Evolutionary conservation across 116 monocot species (phyloP).

Genomic region (Papilionanthe hybrid): DNA sequence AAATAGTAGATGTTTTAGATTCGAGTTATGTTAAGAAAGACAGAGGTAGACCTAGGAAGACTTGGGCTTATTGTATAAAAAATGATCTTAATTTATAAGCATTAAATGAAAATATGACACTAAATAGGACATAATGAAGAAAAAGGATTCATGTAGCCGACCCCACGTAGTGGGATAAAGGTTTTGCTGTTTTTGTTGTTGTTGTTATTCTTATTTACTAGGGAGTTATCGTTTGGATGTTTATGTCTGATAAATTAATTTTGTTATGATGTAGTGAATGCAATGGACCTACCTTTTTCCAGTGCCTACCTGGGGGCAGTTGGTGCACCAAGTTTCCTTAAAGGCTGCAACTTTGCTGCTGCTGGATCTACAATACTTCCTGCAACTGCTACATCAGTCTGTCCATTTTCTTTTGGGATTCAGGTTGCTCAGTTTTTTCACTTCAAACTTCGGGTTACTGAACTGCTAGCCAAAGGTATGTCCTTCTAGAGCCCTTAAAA

Average conservation of each 20-base stretch:
- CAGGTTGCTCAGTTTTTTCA: slow-evolving; percentile 74
- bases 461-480: slow-evolving; percentile 63
- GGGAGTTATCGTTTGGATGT: too few relatives aligned
- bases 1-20: too few relatives aligned
- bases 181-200: too few relatives aligned
- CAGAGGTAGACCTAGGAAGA: too few relatives aligned
- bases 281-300: slow-evolving; percentile 65
- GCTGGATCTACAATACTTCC: slow-evolving; percentile 87
- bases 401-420: slow-evolving; percentile 84
- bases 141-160: too few relatives aligned
- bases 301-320: slow-evolving; percentile 75
- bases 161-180: too few relatives aligned
- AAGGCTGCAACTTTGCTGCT: slow-evolving; percentile 80
- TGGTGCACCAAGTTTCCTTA: slow-evolving; percentile 62
- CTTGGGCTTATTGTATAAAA: too few relatives aligned
- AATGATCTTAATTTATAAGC: too few relatives aligned
- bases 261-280: slow-evolving; percentile 53
- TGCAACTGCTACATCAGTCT: slow-evolving; percentile 56
- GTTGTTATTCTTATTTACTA: too few relatives aligned
- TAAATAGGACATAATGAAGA: too few relatives aligned
- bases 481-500: background rate
- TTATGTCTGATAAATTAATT: background rate
- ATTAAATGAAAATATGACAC: too few relatives aligned
- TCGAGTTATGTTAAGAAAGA: too few relatives aligned
- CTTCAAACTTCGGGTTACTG: slow-evolving; percentile 66